Evolutionary conservation across 805 yeast genomes (phyloP), one percentile per base, ranked within the genome.

Genomic region (Metschnikowia matae): DNA sequence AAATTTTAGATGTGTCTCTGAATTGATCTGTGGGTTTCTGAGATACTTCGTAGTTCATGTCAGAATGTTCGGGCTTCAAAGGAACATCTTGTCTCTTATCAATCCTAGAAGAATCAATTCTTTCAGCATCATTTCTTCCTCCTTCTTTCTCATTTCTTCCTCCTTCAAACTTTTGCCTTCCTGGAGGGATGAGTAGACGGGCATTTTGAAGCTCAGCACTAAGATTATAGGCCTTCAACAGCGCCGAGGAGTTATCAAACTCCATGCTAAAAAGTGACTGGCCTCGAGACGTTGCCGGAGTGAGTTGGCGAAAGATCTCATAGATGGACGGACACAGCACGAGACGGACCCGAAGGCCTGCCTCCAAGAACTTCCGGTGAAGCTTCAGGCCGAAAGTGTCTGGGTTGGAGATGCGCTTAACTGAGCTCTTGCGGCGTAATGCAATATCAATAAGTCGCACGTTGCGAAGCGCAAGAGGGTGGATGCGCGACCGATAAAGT

Each of bases 341-440:
- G n/a, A 80, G 60, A 43, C 80, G 70, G 2, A 80, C 74, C 49
- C 74, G 70, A 4, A 81, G 70, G 17, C 79, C 80, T 2, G 82
- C 80, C 35, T 80, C 80, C 18, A 80, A 61, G 11, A 81, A 79
- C 52, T 69, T 73, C 11, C 69, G 58, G 49, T 72, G 75, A 20
- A 70, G 61, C 49, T 71, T 73, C 52, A 50, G 58, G 11, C 55
- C 53, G 29, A 47, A 50, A 10, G 48, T 48, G 15, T 53, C 53
- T n/a, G 52, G 50, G 31, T 40, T 54, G 26, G 46, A 36, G 4
- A 39, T 29, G 38, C 61, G 56, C 34, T 58, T 61, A 18, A 61
- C 46, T 2, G 59, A 42, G 21, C 65, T 58, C 51, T 71, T 71
- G 31, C 72, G 62, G 33, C 75, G 54, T 7, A 71, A 62, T 10